phyloP scores from a whole-genome alignment of 2,329 filamentous ascomycete species.

The Arachnomyces sp. region DNA sequence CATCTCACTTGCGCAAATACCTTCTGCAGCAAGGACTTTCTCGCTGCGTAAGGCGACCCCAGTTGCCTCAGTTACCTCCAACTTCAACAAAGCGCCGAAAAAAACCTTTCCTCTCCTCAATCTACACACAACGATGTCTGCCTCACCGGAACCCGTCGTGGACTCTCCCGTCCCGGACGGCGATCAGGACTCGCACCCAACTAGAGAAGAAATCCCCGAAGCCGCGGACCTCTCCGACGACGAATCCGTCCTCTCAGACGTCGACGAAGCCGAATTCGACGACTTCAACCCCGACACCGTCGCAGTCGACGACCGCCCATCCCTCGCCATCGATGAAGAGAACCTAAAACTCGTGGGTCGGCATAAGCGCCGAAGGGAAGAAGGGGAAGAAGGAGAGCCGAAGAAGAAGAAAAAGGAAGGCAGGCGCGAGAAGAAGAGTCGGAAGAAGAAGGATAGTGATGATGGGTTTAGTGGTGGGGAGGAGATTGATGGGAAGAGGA shows the following conservation, averaged over 20 bases:
- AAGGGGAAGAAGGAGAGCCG: conserved; percentile 53
- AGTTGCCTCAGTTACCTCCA: no score
- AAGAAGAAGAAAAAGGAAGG: conserved; percentile 63
- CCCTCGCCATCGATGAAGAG: conserved; percentile 53
- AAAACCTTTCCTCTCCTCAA: not conserved
- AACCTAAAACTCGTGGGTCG: conserved; percentile 55
- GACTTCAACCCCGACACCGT: conserved; percentile 57
- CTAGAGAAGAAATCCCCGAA: conserved; percentile 15
- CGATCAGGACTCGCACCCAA: conserved; percentile 5
- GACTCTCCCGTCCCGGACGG: conserved; percentile 13
- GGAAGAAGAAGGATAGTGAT: conserved; percentile 57
- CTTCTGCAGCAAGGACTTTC: no score
- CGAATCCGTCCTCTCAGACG: conserved; percentile 56
- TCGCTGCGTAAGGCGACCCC: no score
- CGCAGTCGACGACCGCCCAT: conserved; percentile 53
- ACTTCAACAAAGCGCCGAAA: not conserved
- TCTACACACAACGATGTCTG: conserved; percentile 27
- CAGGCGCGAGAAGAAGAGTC: conserved; percentile 55
- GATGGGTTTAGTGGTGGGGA: conserved; percentile 45
- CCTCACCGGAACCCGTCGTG: conserved; percentile 25
- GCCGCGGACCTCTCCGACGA: conserved; percentile 48
- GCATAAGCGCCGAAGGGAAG: conserved; percentile 59
- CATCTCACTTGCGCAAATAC: no score
- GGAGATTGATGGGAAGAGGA: conserved; percentile 48
- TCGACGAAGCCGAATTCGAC: conserved; percentile 59